phyloP scores from a whole-genome alignment of 2,329 filamentous ascomycete genomes.

The Colletotrichum sidae region DNA sequence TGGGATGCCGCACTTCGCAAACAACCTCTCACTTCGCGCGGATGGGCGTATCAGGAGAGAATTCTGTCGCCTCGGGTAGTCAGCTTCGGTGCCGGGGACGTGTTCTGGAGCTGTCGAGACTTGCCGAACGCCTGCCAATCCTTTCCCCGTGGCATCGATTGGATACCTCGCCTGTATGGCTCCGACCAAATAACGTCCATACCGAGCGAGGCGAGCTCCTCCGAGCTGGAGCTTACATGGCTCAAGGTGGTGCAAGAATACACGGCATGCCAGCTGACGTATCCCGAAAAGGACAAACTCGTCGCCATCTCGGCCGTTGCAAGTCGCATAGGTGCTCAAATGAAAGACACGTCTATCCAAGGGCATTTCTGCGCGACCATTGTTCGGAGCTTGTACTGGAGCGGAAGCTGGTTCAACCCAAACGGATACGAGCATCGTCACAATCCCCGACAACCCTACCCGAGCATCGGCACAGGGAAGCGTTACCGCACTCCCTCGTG shows the following conservation, averaged over 20 bases:
- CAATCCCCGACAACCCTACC: too few relatives aligned
- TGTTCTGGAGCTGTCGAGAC: background rate
- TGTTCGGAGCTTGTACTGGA: too few relatives aligned
- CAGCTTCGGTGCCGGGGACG: background rate
- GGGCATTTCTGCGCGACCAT: too few relatives aligned
- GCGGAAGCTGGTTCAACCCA: too few relatives aligned
- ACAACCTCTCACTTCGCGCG: background rate
- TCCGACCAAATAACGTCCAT: background rate
- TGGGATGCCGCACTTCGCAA: background rate
- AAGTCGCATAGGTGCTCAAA: too few relatives aligned
- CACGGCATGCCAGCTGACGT: background rate
- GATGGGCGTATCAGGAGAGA: background rate
- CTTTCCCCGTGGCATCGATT: background rate
- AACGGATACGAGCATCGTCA: too few relatives aligned
- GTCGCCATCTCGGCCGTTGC: background rate
- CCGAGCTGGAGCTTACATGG: background rate
- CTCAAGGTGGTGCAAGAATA: background rate
- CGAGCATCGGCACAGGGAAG: too few relatives aligned
- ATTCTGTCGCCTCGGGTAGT: background rate
- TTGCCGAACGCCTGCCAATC: background rate
- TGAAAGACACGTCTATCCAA: too few relatives aligned
- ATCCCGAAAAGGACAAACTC: background rate
- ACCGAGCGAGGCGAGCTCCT: rapidly evolving
- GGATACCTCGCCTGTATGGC: rapidly evolving
- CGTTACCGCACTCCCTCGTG: too few relatives aligned